phyloP scores from a whole-genome alignment of 106 monocot species.

The Platanthera guangdongensis region DNA sequence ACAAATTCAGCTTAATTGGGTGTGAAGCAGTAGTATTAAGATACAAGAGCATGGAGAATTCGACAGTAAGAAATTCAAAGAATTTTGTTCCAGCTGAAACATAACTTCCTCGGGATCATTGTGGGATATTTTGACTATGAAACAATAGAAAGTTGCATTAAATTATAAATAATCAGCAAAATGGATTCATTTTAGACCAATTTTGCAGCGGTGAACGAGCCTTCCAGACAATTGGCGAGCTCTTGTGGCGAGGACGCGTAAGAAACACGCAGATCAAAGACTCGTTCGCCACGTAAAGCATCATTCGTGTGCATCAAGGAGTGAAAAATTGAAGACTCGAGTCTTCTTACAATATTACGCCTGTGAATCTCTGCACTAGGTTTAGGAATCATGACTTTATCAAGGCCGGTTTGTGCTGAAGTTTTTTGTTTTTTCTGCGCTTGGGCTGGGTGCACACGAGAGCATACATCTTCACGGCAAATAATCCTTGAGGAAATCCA shows the following conservation, averaged over 20 bases:
- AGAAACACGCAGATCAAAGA: background rate
- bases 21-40: no score
- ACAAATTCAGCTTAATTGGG: no score
- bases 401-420: constrained; percentile 30
- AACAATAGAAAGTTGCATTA: no score
- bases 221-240: background rate
- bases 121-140: no score
- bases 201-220: background rate
- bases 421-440: constrained; percentile 26
- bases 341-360: background rate
- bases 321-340: no score
- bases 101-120: no score
- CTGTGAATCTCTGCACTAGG: background rate
- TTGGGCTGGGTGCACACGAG: constrained; percentile 44
- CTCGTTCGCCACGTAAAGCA: background rate
- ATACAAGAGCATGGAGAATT: no score
- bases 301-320: background rate
- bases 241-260: background rate
- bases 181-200: background rate
- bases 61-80: no score
- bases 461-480: constrained; percentile 90
- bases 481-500: constrained; percentile 70
- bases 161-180: no score
- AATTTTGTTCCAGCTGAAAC: no score
- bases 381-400: constrained; percentile 30